Conservation (phyloP, 805 yeast genomes). For the Monosporozyma aerobia region DNA sequence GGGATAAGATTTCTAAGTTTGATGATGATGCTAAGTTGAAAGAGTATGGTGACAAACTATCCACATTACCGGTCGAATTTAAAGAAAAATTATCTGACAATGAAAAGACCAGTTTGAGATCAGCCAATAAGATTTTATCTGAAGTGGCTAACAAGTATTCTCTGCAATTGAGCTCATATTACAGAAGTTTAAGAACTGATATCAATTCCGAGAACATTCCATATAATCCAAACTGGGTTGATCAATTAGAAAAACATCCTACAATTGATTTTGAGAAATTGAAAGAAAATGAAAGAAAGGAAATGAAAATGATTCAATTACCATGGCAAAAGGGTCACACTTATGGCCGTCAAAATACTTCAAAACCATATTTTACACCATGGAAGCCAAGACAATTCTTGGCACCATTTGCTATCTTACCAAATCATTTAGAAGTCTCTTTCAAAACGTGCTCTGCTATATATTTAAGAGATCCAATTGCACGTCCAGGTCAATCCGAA, state of each 20-base stretch:
- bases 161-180: slow-evolving; percentile 21
- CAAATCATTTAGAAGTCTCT: slow-evolving; percentile 84
- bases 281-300: slow-evolving; percentile 41
- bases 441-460: slow-evolving; percentile 91
- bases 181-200: slow-evolving; percentile 21
- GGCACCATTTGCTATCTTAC: slow-evolving; percentile 86
- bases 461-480: slow-evolving; percentile 94
- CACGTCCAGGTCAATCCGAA: slow-evolving; percentile 94
- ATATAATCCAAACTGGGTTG: slow-evolving; percentile 45
- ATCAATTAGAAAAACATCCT: slow-evolving; percentile 35
- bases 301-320: slow-evolving; percentile 40
- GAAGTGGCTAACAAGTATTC: slow-evolving; percentile 20
- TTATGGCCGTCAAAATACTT: slow-evolving; percentile 71
- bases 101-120: slow-evolving; percentile 18
- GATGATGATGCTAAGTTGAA: slow-evolving; percentile 8
- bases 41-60: slow-evolving; percentile 9
- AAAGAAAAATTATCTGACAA: slow-evolving; percentile 16
- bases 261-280: slow-evolving; percentile 37
- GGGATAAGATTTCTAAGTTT: slow-evolving; percentile 7
- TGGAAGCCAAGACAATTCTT: slow-evolving; percentile 93
- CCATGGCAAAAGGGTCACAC: slow-evolving; percentile 75
- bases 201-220: slow-evolving; percentile 27
- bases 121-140: slow-evolving; percentile 20
- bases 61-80: slow-evolving; percentile 15
- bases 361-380: slow-evolving; percentile 86